A percentile compares a stretch with the other conserved stretches of the same genome.
These are phyloP conservation scores for Beta vulgaris DNA, from an alignment of 148 eudicot genomes.

Conservation along the genomic window DNA sequence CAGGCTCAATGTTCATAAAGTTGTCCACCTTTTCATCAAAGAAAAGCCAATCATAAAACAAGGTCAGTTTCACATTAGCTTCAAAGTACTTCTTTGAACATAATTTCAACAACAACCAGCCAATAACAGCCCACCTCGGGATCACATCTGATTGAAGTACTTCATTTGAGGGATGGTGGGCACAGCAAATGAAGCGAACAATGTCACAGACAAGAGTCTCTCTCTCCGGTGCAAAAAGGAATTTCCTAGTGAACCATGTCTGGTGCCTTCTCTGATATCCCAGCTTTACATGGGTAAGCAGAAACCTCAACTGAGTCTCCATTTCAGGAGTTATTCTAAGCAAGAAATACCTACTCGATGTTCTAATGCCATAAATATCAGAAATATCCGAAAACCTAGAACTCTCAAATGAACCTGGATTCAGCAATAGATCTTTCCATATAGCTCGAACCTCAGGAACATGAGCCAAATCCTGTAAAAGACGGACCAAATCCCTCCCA, in stretches of 20 bases:
- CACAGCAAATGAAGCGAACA: slow-evolving; percentile 79
- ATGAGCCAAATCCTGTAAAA: slow-evolving; percentile 82
- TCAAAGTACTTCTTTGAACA: slow-evolving; percentile 60
- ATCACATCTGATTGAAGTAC: slow-evolving; percentile 61
- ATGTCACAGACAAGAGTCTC: slow-evolving; percentile 65
- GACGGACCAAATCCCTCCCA: slow-evolving; percentile 85
- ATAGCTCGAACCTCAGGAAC: slow-evolving; percentile 64
- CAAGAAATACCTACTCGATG: slow-evolving; percentile 63
- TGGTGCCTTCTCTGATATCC: slow-evolving; percentile 77
- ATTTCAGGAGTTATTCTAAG: slow-evolving; percentile 72
- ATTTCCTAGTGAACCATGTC: slow-evolving; percentile 71
- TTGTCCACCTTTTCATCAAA: slow-evolving; percentile 68
- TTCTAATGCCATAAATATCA: slow-evolving; percentile 50
- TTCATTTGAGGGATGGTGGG: slow-evolving; percentile 81
- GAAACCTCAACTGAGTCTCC: slow-evolving; percentile 75
- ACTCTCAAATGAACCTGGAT: slow-evolving; percentile 48
- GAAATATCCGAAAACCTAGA: slow-evolving; percentile 56
- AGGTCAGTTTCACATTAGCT: slow-evolving; percentile 70
- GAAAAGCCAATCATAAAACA: slow-evolving; percentile 95
- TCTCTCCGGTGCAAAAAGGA: slow-evolving; percentile 51
- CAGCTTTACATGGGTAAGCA: slow-evolving; percentile 71
- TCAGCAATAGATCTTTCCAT: slow-evolving; percentile 69
- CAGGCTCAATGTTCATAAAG: slow-evolving; percentile 85
- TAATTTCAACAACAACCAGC: slow-evolving; percentile 66
- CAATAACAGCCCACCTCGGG: slow-evolving; percentile 93